phyloP scores from a whole-genome alignment of 1,284 basidiomycete species.

The Melampsora abietis-canadensis region DNA sequence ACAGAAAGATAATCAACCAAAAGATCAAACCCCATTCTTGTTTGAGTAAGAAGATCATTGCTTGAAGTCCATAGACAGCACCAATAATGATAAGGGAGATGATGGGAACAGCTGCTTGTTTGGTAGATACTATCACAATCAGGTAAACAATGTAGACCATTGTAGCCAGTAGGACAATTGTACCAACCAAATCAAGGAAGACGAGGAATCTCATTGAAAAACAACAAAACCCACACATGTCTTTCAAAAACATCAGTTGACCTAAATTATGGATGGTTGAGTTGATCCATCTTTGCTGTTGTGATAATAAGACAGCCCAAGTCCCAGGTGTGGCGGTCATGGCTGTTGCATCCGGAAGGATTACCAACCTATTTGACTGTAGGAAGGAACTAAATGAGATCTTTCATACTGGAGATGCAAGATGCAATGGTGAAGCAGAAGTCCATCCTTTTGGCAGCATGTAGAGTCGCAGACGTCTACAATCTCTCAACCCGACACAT shows the following conservation, averaged over 20 bases:
- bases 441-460: no score
- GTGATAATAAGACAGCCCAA: constrained; percentile 82
- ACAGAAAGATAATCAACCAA: constrained; percentile 93
- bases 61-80: constrained; percentile 74
- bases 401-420: no score
- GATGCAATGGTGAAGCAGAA: no score
- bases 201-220: constrained; percentile 86
- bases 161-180: constrained; percentile 36
- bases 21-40: constrained; percentile 97
- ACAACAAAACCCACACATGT: constrained; percentile 92
- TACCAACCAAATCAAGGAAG: constrained; percentile 26
- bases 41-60: constrained; percentile 90
- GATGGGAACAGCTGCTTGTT: constrained; percentile 69
- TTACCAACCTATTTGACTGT: no score
- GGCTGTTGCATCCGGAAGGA: constrained; percentile 76
- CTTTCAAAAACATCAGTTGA: constrained; percentile 82
- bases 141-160: constrained; percentile 87
- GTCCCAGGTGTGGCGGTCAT: constrained; percentile 87
- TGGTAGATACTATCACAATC: constrained; percentile 69
- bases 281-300: constrained; percentile 97
- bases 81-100: constrained; percentile 90
- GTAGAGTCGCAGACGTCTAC: no score
- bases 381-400: no score
- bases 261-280: constrained; percentile 94
- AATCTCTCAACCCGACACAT: no score